A percentile compares a stretch with the other conserved stretches of the same genome.
Evolutionary conservation across 2,329 filamentous ascomycete species (phyloP).

Genomic region (Fusarium nodosum): DNA sequence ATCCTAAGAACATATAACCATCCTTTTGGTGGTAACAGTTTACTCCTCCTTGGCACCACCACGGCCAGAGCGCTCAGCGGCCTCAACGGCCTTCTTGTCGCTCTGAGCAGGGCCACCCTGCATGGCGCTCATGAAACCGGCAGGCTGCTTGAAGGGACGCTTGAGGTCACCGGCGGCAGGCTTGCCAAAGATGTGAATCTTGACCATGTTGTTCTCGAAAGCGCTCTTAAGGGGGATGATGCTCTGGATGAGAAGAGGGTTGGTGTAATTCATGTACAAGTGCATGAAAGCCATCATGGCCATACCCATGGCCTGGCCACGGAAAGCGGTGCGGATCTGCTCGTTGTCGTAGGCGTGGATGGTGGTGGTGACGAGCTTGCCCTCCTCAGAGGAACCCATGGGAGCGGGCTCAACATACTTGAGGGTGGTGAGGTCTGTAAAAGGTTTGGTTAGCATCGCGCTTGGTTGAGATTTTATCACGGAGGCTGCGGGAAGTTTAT

Average conservation of each 20-base stretch:
- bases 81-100: constrained; percentile 90
- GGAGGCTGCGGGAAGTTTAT: neutral
- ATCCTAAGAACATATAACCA: constrained; percentile 11
- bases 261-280: constrained; percentile 99
- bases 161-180: constrained; percentile 91
- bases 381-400: constrained; percentile 93
- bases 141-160: constrained; percentile 91
- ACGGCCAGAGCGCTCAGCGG: constrained; percentile 80
- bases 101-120: constrained; percentile 83
- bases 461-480: neutral
- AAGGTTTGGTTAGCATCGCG: constrained; percentile 23
- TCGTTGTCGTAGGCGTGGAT: constrained; percentile 92
- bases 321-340: constrained; percentile 88
- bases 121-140: constrained; percentile 85
- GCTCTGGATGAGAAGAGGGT: constrained; percentile 97
- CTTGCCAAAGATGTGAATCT: constrained; percentile 92
- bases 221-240: constrained; percentile 98
- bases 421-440: constrained; percentile 89
- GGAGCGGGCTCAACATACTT: constrained; percentile 98
- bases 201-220: constrained; percentile 94
- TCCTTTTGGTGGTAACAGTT: constrained; percentile 33
- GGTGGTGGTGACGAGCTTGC: constrained; percentile 96
- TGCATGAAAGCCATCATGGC: constrained; percentile 99
- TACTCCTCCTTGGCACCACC: constrained; percentile 81
- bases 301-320: constrained; percentile 93